Base-by-base conservation (phyloP, 2,329 filamentous ascomycete genomes). In the Exophiala aquamarina region DNA sequence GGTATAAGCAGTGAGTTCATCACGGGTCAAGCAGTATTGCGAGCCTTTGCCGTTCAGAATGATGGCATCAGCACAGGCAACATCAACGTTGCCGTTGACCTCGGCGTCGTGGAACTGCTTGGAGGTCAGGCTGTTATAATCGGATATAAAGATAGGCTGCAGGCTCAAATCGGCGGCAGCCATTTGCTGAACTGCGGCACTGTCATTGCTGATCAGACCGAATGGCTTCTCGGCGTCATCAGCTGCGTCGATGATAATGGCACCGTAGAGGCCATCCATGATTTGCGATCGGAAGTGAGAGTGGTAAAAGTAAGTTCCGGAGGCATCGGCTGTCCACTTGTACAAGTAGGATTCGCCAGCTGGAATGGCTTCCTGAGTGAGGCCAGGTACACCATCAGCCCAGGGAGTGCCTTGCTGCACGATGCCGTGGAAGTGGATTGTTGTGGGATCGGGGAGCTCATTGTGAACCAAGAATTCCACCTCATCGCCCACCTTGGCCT, bases 351-450 rank as follows among this genome's bases (percentile, higher is more conserved):
- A 79, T 2, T 73, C 67, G 1, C 80, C 81, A 1, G 86, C 82
- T 0, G 79, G 74, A 35, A 90, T 83, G 0, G 79, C 75, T 50
- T 83, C 86, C 61, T 87, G 86, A 0, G 81, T 84, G 4, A 87
- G 75, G 31, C 79, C 83, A 0, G 81, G 73, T 1, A 85, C 78
- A 0, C 87, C 87, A 59, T 92, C 87, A 83, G 89, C 88, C 48
- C 76, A 75, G 49, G 82, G 87, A 0, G 85, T 87, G 9, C 84
- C 85, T 56, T 88, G 87, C 62, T 89, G 86, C 59, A 82, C 89
- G 54, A 92, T 75, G 9, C 87, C 87, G 57, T 92, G 87, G 64
- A 87, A 91, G 62, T 92, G 87, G 4, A 91, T 72, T 26, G 84
- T 85, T 9, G 76, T 78, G 56, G 79, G 64, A 55, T 89, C 87